A percentile compares a stretch with the other conserved stretches of the same genome.
Conservation (phyloP, 495 filamentous ascomycete genomes). For the Beverwykella pulmonaria region DNA sequence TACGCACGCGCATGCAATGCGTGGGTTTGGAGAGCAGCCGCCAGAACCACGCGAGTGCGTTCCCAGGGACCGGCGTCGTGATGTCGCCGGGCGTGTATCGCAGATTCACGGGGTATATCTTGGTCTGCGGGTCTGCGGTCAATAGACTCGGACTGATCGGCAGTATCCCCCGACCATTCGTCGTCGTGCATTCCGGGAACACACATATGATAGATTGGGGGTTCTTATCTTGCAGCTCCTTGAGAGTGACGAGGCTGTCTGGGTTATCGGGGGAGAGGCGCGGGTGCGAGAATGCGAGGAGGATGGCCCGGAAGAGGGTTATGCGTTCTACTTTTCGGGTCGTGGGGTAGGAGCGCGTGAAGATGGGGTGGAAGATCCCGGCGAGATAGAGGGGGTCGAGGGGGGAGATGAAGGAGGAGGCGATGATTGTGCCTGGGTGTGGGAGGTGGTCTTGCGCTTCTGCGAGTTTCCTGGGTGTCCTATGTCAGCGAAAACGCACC, state of each 20-base stretch:
- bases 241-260: constrained; percentile 60
- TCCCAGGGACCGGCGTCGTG: constrained; percentile 81
- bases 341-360: constrained; percentile 78
- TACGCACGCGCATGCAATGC: constrained; percentile 85
- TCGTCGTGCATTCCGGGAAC: constrained; percentile 91
- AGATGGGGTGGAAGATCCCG: constrained; percentile 93
- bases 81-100: constrained; percentile 87
- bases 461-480: constrained; percentile 56
- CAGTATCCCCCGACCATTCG: constrained; percentile 89
- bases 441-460: constrained; percentile 60
- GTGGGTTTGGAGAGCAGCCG: constrained; percentile 80
- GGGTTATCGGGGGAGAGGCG: constrained; percentile 52
- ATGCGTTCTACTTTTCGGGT: constrained; percentile 73
- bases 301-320: constrained; percentile 71
- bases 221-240: constrained; percentile 63
- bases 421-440: constrained; percentile 75
- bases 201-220: constrained; percentile 76
- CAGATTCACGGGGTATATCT: constrained; percentile 86
- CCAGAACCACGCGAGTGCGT: constrained; percentile 75
- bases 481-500: neutral
- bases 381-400: constrained; percentile 95
- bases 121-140: constrained; percentile 60
- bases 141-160: constrained; percentile 76
- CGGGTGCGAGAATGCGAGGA: constrained; percentile 69
- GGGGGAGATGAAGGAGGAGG: constrained; percentile 85